phyloP scores from a whole-genome alignment of 2,329 filamentous ascomycete genomes.

The Clonostachys rhizophaga region DNA sequence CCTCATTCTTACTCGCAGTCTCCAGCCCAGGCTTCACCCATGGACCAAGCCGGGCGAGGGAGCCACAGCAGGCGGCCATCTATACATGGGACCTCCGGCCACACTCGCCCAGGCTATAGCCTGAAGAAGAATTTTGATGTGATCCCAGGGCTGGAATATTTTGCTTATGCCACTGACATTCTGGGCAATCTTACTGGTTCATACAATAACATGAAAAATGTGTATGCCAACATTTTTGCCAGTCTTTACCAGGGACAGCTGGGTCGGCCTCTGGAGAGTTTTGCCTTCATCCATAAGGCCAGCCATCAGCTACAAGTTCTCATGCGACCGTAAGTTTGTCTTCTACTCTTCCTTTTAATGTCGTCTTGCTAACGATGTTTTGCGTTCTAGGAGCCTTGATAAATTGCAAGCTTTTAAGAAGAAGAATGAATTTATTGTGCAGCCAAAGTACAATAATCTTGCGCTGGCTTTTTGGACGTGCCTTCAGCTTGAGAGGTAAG shows the following conservation, averaged over 20 bases:
- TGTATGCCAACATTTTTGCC: constrained; percentile 80
- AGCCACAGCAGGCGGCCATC: constrained; percentile 45
- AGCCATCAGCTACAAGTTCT: constrained; percentile 63
- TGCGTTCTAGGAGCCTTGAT: constrained; percentile 35
- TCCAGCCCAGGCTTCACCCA: constrained; percentile 46
- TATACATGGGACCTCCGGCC: constrained; percentile 32
- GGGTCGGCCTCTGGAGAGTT: constrained; percentile 82
- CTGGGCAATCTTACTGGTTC: constrained; percentile 76
- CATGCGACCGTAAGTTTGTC: constrained; percentile 62
- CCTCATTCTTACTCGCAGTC: constrained; percentile 40
- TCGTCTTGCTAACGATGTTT: not conserved
- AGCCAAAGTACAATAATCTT: constrained; percentile 52
- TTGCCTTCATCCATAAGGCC: constrained; percentile 53
- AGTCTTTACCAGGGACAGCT: constrained; percentile 88
- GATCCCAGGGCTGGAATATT: constrained; percentile 87
- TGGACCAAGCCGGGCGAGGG: constrained; percentile 37
- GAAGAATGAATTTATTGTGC: constrained; percentile 29
- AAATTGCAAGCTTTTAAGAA: constrained; percentile 37
- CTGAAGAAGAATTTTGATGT: constrained; percentile 67
- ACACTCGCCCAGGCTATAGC: constrained; percentile 16
- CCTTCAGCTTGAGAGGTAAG: constrained; percentile 81
- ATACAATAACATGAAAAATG: constrained; percentile 74
- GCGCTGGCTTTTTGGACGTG: constrained; percentile 89
- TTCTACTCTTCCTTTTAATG: not conserved
- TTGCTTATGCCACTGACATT: constrained; percentile 80